Evolutionary conservation across 2,329 filamentous ascomycete genomes (phyloP), one percentile per base, ranked within the genome.

Genomic region (Phaeoacremonium minimum): DNA sequence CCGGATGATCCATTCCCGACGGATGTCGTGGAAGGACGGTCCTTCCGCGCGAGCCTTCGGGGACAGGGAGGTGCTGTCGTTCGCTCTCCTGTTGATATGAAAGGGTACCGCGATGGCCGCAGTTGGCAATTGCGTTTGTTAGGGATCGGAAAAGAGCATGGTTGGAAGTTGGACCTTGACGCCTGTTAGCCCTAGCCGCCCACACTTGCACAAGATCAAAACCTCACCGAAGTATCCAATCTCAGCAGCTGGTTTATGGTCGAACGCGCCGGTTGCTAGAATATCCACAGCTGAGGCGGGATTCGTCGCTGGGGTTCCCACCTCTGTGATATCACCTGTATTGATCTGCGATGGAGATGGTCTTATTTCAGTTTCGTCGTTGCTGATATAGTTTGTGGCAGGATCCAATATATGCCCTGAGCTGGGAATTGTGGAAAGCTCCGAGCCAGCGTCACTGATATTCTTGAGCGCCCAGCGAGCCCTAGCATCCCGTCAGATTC

Each of bases 101-200:
- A 17, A 4, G 33, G 7, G 9, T 30, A n/a, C 37, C 33, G 4
- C 41, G 39, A 28, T 47, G 50, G 6, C 47, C 44, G 8, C 49
- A 36, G 20, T 51, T 51, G 6, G 49, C 50, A 14, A 57, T 49
- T 15, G 43, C 46, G 2, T 43, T 44, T 1, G 51, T 50, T 4
- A 57, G 39, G 6, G 48, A 47, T 30, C 50, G 44, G 33, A 56
- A 56, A 26, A 56, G 40, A 8, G 51, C 49, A 33, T 57, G 54
- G 26, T 57, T 57, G 7, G 54, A 54, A 20, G 46, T 56, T 6
- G 54, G 41, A 6, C 53, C 52, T 56, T 19, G 13, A 16, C 16
- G 17, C 22, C 9, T 26, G 22, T 26, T n/a, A 26, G 22, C 22
- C 22, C n/a, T n/a, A n/a, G 22, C 22, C 22, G 22, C 22, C 22